Evolutionary conservation across 202 grass and related monocot species (phyloP).

Genomic region (Setaria viridis): DNA sequence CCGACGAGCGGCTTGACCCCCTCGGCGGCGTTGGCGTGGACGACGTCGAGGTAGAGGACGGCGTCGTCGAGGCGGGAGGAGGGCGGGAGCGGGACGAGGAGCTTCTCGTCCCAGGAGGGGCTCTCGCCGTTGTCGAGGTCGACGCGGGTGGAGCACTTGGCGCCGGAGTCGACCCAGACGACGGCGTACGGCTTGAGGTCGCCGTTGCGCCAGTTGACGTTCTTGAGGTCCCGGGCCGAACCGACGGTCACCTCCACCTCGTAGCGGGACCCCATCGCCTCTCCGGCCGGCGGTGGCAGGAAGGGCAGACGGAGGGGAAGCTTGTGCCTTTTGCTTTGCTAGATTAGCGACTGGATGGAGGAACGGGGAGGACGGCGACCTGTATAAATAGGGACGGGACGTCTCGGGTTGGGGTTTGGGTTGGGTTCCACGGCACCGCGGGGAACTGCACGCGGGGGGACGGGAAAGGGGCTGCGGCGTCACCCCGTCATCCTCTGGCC

Average conservation of each 20-base stretch:
- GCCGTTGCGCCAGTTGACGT: conserved; percentile 96
- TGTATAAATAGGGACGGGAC: neutral
- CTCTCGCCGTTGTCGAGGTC: conserved; percentile 56
- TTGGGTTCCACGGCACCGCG: too few relatives aligned
- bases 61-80: conserved; percentile 53
- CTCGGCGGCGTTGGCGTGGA: conserved; percentile 66
- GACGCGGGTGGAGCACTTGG: conserved; percentile 61
- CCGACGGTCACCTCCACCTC: conserved; percentile 71
- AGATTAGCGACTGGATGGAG: neutral
- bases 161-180: conserved; percentile 63
- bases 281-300: neutral
- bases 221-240: conserved; percentile 75
- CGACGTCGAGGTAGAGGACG: conserved; percentile 76
- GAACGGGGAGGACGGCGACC: neutral
- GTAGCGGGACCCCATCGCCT: conserved; percentile 58
- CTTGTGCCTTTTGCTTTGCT: neutral
- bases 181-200: conserved; percentile 80
- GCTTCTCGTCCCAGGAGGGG: conserved; percentile 78
- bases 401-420: neutral
- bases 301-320: neutral
- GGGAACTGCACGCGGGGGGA: too few relatives aligned
- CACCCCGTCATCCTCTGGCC: neutral
- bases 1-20: conserved; percentile 84
- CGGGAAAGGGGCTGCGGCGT: neutral
- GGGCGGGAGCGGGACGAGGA: conserved; percentile 58